Evolutionary conservation across 2,329 filamentous ascomycete species (phyloP).

Genomic region (Cercospora zeina): DNA sequence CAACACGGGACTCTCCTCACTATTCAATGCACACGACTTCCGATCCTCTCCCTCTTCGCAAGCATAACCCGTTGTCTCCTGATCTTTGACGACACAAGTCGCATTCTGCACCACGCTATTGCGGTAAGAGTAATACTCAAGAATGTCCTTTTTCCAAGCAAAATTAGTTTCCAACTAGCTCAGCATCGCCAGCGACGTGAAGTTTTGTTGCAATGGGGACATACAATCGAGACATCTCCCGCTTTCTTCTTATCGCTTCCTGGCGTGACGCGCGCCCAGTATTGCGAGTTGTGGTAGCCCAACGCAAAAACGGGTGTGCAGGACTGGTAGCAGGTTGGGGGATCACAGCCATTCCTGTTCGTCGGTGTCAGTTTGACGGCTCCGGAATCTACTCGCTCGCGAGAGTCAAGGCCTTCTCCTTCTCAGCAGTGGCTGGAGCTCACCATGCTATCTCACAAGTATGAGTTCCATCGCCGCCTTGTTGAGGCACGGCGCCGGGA

Average conservation of each 20-base stretch:
- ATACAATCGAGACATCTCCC: background rate
- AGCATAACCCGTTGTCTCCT: background rate
- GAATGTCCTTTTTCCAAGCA: slow-evolving; percentile 6
- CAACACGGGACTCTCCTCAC: background rate
- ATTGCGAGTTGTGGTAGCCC: slow-evolving; percentile 3
- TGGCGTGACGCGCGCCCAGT: slow-evolving; percentile 11
- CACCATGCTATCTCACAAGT: slow-evolving; percentile 5
- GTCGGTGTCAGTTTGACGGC: background rate
- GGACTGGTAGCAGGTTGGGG: slow-evolving; percentile 5
- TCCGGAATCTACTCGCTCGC: background rate
- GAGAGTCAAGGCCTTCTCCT: background rate
- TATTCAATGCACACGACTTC: background rate
- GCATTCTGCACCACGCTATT: slow-evolving; percentile 10
- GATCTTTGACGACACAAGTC: background rate
- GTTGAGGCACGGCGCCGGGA: slow-evolving; percentile 8
- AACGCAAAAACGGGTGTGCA: background rate
- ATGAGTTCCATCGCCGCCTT: slow-evolving; percentile 2
- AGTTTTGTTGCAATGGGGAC: background rate
- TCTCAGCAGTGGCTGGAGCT: too few relatives aligned
- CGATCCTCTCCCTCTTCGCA: background rate
- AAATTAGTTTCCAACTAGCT: background rate
- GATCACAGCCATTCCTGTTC: slow-evolving; percentile 4
- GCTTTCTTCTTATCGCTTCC: slow-evolving; percentile 2
- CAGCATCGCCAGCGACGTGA: background rate
- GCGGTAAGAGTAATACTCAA: slow-evolving; percentile 14